phyloP scores from a whole-genome alignment of 78 protist genomes.

The Chrysochromulina tobinii region DNA sequence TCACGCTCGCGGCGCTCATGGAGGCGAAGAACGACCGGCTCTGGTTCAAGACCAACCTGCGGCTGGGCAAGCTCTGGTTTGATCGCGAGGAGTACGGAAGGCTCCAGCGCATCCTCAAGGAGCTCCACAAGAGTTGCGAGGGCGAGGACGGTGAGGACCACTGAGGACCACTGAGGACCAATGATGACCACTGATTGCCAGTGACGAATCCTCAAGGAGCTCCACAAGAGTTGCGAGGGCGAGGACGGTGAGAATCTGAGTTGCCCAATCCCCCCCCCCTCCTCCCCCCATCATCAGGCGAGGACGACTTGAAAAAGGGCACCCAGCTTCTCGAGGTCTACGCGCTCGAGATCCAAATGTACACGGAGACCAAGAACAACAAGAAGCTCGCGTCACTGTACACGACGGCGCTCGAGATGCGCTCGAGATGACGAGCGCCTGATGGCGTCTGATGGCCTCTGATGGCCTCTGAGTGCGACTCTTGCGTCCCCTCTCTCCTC shows the following conservation, averaged over 20 bases:
- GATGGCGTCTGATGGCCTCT: too few species aligned
- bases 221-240: constrained; percentile 1
- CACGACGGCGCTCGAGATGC: constrained; percentile 15
- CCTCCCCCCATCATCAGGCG: neutral
- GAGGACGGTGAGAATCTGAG: too few species aligned
- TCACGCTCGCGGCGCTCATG: constrained; percentile 56
- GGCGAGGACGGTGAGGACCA: too few species aligned
- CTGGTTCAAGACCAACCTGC: constrained; percentile 84
- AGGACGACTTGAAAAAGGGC: constrained; percentile 68
- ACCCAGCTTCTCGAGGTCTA: constrained; percentile 89
- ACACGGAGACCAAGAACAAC: constrained; percentile 79
- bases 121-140: constrained; percentile 31
- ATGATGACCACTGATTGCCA: too few species aligned
- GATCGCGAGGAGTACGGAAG: constrained; percentile 54
- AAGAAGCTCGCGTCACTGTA: constrained; percentile 79
- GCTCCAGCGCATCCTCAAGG: constrained; percentile 39
- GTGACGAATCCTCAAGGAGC: constrained; percentile 40
- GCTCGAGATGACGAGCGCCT: too few species aligned
- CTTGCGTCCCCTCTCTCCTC: too few species aligned
- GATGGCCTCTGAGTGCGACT: too few species aligned
- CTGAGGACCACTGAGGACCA: too few species aligned
- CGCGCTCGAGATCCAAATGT: constrained; percentile 95
- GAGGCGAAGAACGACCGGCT: constrained; percentile 50
- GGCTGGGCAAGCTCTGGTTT: constrained; percentile 62
- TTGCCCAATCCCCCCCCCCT: too few species aligned